Percentiles rank a stretch among this genome's conserved stretches.
These are phyloP conservation scores for Colletotrichum chrysophilum DNA, from an alignment of 2,329 filamentous ascomycete species.

Conservation along the genomic window DNA sequence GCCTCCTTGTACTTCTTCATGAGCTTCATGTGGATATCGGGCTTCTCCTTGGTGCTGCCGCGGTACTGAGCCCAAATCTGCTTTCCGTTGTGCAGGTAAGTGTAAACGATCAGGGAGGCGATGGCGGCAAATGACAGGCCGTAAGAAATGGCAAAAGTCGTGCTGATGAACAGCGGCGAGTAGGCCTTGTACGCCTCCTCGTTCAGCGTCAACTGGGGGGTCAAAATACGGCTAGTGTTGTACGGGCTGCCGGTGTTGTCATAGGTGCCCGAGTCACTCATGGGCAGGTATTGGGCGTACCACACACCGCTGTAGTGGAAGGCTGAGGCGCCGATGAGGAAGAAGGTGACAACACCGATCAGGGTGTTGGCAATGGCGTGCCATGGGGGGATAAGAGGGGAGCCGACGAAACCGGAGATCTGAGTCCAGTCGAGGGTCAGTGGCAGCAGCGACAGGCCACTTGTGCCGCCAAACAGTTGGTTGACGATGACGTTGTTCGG, in stretches of 20 bases:
- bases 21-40: slow-evolving; percentile 68
- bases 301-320: slow-evolving; percentile 72
- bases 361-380: slow-evolving; percentile 76
- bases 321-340: slow-evolving; percentile 61
- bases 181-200: slow-evolving; percentile 69
- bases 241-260: slow-evolving; percentile 72
- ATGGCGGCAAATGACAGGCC: slow-evolving; percentile 77
- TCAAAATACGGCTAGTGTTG: slow-evolving; percentile 69
- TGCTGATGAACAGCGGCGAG: slow-evolving; percentile 73
- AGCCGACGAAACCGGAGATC: slow-evolving; percentile 70
- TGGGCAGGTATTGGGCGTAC: slow-evolving; percentile 70
- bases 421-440: slow-evolving; percentile 82
- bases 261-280: slow-evolving; percentile 73
- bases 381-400: slow-evolving; percentile 74
- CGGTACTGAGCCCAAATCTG: slow-evolving; percentile 69
- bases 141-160: slow-evolving; percentile 73
- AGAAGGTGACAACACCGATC: slow-evolving; percentile 70
- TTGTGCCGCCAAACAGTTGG: slow-evolving; percentile 74
- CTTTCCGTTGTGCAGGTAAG: slow-evolving; percentile 68
- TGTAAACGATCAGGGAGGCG: slow-evolving; percentile 71
- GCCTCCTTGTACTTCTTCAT: slow-evolving; percentile 69
- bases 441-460: slow-evolving; percentile 71
- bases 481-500: slow-evolving; percentile 73
- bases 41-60: slow-evolving; percentile 63
- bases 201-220: slow-evolving; percentile 65